phyloP scores from a whole-genome alignment of 2,329 filamentous ascomycete species.

The Teratosphaeria viscida region DNA sequence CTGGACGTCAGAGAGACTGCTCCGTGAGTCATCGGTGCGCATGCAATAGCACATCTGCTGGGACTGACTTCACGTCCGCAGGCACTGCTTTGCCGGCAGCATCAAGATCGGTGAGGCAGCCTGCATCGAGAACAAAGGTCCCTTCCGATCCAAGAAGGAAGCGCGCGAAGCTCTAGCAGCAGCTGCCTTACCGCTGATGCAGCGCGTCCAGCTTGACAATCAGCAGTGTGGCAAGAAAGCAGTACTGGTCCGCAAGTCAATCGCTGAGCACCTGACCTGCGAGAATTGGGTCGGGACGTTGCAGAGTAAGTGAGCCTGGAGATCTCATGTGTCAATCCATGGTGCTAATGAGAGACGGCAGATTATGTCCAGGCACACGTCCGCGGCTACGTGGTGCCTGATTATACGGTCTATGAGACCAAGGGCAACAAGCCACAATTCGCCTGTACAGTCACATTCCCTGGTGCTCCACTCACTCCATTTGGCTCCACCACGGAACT shows the following conservation, averaged over 20 bases:
- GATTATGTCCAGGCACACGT: constrained; percentile 10
- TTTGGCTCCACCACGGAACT: constrained; percentile 27
- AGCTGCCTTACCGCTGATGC: constrained; percentile 21
- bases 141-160: constrained; percentile 15
- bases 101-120: constrained; percentile 2
- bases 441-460: constrained; percentile 11
- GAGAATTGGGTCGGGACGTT: constrained; percentile 31
- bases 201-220: constrained; percentile 15
- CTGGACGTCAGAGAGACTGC: constrained; percentile 6
- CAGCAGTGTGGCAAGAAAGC: constrained; percentile 17
- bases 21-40: constrained; percentile 6
- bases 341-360: constrained; percentile 13
- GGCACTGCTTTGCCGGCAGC: not conserved
- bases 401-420: constrained; percentile 28
- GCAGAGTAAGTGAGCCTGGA: constrained; percentile 11
- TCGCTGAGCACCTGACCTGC: constrained; percentile 8
- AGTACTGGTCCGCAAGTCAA: not conserved
- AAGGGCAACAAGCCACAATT: constrained; percentile 14
- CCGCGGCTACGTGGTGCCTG: constrained; percentile 16
- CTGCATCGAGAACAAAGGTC: constrained; percentile 4
- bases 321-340: not conserved
- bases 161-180: constrained; percentile 32
- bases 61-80: not conserved
- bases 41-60: not conserved
- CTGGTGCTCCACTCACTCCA: constrained; percentile 11